Evolutionary conservation across 306 rosid species (phyloP).

Genomic region (Dalbergia oliveri): DNA sequence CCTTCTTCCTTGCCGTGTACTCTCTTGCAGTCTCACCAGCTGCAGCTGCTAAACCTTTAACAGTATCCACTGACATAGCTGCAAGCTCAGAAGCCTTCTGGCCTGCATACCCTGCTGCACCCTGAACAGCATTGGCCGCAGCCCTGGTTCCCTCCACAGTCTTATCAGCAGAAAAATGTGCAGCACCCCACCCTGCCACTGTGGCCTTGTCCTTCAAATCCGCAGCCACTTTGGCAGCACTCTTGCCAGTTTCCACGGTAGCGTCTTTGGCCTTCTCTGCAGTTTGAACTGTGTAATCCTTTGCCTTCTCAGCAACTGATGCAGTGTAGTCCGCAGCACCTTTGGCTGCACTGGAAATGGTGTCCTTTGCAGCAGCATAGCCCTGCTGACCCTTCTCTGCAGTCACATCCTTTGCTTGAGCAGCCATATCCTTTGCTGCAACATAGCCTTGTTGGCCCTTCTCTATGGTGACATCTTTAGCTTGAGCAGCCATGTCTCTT

Average conservation of each 20-base stretch:
- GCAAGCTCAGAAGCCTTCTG: conserved; percentile 62
- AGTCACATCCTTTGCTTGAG: conserved; percentile 26
- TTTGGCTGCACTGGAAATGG: conserved; percentile 45
- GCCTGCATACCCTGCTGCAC: conserved; percentile 65
- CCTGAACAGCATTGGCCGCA: conserved; percentile 56
- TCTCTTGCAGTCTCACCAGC: conserved; percentile 76
- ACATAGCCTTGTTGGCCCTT: conserved; percentile 48
- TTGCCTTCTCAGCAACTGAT: conserved; percentile 58
- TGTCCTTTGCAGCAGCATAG: conserved; percentile 46
- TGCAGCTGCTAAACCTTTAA: conserved; percentile 56
- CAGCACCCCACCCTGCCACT: conserved; percentile 74
- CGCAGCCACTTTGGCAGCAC: conserved; percentile 54
- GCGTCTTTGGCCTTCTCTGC: conserved; percentile 54
- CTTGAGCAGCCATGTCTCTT: conserved; percentile 17
- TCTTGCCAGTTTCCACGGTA: conserved; percentile 54
- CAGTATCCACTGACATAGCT: conserved; percentile 53
- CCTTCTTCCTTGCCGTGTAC: conserved; percentile 80
- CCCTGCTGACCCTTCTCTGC: conserved; percentile 54
- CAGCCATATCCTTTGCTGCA: conserved; percentile 43
- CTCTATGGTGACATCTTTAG: conserved; percentile 36
- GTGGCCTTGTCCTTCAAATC: conserved; percentile 67
- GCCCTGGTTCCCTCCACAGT: conserved; percentile 73
- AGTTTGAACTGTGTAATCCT: conserved; percentile 48
- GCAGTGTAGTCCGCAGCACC: conserved; percentile 52
- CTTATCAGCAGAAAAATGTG: conserved; percentile 59